phyloP scores from a whole-genome alignment of 2,329 filamentous ascomycete species.

The Claviceps fusiformis region DNA sequence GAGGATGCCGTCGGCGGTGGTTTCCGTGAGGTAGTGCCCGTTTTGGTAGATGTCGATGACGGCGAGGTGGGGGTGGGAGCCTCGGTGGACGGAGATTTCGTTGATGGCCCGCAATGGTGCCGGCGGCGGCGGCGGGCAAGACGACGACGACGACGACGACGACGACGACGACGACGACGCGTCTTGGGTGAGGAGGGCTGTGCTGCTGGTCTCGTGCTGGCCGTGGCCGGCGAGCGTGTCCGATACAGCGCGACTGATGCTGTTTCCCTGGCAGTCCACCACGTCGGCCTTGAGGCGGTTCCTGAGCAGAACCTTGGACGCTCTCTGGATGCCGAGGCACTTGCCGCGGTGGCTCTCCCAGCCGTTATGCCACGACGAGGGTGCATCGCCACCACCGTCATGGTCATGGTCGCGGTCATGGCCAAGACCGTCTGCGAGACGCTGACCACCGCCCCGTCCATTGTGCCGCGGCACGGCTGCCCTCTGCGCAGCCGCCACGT shows the following conservation, averaged over 20 bases:
- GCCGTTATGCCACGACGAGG: conserved; percentile 18
- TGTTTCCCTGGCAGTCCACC: conserved; percentile 53
- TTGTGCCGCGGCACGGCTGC: conserved; percentile 21
- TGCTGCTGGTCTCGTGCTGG: conserved; percentile 26
- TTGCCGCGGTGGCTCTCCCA: conserved; percentile 71
- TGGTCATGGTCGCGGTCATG: no score
- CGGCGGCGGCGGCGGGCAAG: conserved; percentile 20
- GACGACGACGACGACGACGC: conserved; percentile 11
- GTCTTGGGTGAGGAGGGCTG: conserved; percentile 23
- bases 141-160: no score
- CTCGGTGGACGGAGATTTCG: conserved; percentile 86
- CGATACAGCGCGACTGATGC: conserved; percentile 39
- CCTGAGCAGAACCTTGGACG: conserved; percentile 70
- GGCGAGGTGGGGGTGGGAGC: conserved; percentile 76
- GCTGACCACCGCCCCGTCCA: conserved; percentile 8
- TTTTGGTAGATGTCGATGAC: conserved; percentile 87
- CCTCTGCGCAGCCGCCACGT: conserved; percentile 31
- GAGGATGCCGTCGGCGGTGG: conserved; percentile 88
- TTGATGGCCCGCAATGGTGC: conserved; percentile 61
- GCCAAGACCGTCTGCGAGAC: not conserved
- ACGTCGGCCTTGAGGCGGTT: conserved; percentile 79
- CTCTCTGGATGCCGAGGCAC: conserved; percentile 60
- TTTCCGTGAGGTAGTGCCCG: conserved; percentile 80
- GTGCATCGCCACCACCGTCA: no score
- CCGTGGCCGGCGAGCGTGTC: conserved; percentile 31